Conservation (phyloP, 2,329 filamentous ascomycete species). For the Diplodia scrobiculata region DNA sequence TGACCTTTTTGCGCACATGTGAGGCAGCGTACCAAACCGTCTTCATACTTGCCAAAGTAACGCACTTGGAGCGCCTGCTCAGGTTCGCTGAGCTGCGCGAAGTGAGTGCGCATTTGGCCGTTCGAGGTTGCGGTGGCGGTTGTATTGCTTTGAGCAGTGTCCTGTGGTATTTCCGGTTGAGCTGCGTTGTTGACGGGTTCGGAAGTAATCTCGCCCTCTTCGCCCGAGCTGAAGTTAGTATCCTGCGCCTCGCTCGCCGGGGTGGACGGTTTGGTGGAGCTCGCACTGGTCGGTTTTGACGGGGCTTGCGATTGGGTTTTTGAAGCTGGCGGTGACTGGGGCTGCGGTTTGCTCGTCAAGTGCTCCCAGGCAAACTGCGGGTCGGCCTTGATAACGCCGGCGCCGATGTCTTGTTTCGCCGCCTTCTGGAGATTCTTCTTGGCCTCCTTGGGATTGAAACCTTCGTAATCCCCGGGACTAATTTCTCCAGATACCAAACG, state of each 20-base stretch:
- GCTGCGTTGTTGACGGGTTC: background rate
- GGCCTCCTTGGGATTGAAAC: slow-evolving; percentile 1
- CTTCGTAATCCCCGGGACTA: background rate
- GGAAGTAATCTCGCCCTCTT: slow-evolving; percentile 18
- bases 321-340: background rate
- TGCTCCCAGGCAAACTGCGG: background rate
- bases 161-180: background rate
- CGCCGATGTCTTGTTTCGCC: background rate
- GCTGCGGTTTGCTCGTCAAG: background rate
- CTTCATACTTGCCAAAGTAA: slow-evolving; percentile 45
- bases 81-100: slow-evolving; percentile 16
- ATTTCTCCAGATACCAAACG: background rate
- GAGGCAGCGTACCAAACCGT: slow-evolving; percentile 47
- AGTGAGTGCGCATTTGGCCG: background rate
- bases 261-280: slow-evolving; percentile 6
- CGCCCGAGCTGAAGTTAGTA: background rate
- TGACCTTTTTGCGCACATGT: slow-evolving; percentile 50
- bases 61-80: slow-evolving; percentile 41
- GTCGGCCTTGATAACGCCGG: background rate
- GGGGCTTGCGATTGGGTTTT: background rate
- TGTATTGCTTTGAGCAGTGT: background rate
- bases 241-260: background rate
- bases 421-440: background rate
- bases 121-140: background rate
- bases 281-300: background rate